Evolutionary conservation across 2,329 filamentous ascomycete species (phyloP).

Genomic region (Didymella pomorum): DNA sequence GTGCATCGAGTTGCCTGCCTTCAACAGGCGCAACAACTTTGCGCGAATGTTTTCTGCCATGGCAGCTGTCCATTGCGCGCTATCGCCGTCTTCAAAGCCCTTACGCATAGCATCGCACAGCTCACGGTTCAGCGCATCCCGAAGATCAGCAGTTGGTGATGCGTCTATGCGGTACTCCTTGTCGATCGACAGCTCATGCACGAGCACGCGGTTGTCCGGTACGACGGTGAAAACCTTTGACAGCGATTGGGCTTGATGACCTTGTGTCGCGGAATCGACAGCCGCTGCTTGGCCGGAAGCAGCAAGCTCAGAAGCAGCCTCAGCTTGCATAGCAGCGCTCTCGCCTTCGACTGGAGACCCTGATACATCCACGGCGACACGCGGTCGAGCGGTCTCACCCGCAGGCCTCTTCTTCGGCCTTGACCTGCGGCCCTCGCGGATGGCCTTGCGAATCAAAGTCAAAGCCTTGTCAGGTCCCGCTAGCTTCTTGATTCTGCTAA

Average conservation of each 20-base stretch:
- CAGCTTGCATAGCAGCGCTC: conserved; percentile 48
- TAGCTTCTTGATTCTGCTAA: conserved; percentile 80
- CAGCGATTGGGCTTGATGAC: conserved; percentile 55
- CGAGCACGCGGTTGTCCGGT: conserved; percentile 76
- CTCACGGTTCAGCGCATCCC: conserved; percentile 67
- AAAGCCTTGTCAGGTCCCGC: conserved; percentile 76
- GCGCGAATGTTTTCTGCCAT: conserved; percentile 75
- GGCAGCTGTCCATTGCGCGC: conserved; percentile 72
- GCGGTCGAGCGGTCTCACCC: conserved; percentile 72
- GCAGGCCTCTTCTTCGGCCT: conserved; percentile 70
- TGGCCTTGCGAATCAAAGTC: conserved; percentile 76
- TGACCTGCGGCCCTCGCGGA: conserved; percentile 73
- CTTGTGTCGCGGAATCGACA: conserved; percentile 30
- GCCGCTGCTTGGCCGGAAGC: conserved; percentile 28
- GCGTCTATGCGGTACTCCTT: conserved; percentile 76
- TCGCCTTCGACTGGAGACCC: conserved; percentile 39
- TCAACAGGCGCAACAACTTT: conserved; percentile 76
- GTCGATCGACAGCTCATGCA: conserved; percentile 82
- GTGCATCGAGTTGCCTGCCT: conserved; percentile 75
- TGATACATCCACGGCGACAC: conserved; percentile 62
- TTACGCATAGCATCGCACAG: conserved; percentile 69
- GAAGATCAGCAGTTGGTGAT: conserved; percentile 62
- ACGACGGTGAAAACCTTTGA: conserved; percentile 66
- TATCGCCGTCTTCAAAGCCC: conserved; percentile 69
- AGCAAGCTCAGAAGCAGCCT: conserved; percentile 44